Conservation (phyloP, 768 basidiomycete genomes). For the Mycena maculata region DNA sequence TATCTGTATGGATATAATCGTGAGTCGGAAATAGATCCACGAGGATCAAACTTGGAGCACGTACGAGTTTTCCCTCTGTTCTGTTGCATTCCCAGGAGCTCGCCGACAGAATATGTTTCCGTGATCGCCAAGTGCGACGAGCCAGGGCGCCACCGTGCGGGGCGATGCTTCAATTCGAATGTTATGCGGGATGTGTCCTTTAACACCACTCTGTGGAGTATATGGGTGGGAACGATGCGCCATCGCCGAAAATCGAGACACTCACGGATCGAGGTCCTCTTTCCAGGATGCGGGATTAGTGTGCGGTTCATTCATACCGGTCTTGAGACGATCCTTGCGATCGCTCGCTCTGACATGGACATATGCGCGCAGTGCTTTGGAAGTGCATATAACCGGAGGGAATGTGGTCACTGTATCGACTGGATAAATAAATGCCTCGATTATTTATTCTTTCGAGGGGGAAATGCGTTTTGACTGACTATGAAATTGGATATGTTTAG, state of each 20-base stretch:
- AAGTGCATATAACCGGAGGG: neutral
- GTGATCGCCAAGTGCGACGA: neutral
- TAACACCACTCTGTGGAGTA: neutral
- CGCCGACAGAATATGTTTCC: neutral
- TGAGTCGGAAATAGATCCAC: neutral
- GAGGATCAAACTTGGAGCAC: neutral
- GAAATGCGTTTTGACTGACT: neutral
- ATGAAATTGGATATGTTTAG: slow-evolving; percentile 11
- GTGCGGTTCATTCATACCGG: neutral
- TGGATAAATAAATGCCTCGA: neutral
- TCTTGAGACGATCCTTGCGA: slow-evolving; percentile 4
- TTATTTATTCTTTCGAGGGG: neutral
- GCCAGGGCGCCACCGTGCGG: neutral
- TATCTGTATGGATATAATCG: neutral
- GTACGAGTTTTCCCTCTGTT: neutral
- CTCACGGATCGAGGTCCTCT: slow-evolving; percentile 1
- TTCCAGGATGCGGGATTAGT: neutral
- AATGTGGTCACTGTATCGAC: neutral
- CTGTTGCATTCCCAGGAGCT: slow-evolving; percentile 7
- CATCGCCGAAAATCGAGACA: neutral
- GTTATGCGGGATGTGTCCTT: neutral
- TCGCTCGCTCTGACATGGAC: slow-evolving; percentile 1
- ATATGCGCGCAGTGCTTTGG: neutral
- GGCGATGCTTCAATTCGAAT: neutral
- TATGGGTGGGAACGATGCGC: neutral